These are phyloP conservation scores for Penicillium daleae DNA, from an alignment of 495 filamentous ascomycete genomes.

Conservation along the genomic window DNA sequence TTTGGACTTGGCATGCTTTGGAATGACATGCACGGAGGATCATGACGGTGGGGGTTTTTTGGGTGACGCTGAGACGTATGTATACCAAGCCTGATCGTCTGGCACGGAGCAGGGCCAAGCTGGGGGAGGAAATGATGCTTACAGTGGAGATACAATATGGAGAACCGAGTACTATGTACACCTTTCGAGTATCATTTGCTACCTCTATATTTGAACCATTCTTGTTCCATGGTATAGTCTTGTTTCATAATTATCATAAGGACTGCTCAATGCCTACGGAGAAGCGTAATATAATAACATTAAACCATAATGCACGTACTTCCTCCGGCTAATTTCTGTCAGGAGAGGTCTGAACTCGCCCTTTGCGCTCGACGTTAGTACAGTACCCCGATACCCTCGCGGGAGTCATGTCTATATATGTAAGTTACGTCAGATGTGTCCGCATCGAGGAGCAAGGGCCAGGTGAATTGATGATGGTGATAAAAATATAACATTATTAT, in stretches of 20 bases:
- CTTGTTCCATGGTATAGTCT: background rate
- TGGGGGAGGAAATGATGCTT: background rate
- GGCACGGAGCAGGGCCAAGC: slow-evolving; percentile 11
- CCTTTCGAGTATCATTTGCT: background rate
- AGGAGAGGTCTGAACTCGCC: background rate
- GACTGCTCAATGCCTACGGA: background rate
- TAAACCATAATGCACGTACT: background rate
- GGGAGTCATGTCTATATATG: background rate
- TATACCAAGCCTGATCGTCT: slow-evolving; percentile 12
- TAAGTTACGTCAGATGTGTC: slow-evolving; percentile 14
- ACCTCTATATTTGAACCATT: background rate
- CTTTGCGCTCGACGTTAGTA: background rate
- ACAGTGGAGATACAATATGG: background rate
- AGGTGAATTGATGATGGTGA: background rate
- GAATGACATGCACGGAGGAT: slow-evolving; percentile 12
- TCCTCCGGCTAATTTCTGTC: background rate
- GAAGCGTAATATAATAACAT: background rate
- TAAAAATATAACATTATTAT: too few species aligned
- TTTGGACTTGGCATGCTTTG: slow-evolving; percentile 10
- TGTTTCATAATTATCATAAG: background rate
- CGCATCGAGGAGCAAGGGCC: slow-evolving; percentile 18
- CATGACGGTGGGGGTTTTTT: slow-evolving; percentile 7
- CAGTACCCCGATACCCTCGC: background rate
- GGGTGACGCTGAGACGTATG: background rate
- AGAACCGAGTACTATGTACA: background rate